Percentiles rank a stretch among this genome's conserved stretches.
Conservation (phyloP, 2,329 filamentous ascomycete species). For the Alternaria gansuensis region DNA sequence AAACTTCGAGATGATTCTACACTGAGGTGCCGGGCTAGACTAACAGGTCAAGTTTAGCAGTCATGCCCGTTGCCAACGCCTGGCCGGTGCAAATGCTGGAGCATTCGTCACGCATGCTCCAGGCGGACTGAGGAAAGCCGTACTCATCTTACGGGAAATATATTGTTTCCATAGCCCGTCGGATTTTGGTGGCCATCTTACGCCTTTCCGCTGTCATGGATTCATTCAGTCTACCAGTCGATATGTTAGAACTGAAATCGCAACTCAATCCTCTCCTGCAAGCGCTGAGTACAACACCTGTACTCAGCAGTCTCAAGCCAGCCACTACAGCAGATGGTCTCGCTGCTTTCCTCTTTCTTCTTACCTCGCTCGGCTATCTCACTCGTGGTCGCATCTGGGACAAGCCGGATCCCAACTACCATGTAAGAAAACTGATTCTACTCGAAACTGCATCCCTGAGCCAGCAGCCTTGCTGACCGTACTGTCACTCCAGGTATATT, state of each 20-base stretch:
- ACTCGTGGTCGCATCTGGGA: constrained; percentile 58
- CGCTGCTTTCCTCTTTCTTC: constrained; percentile 49
- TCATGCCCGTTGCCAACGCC: constrained; percentile 8
- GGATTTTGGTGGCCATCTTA: not conserved
- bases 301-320: constrained; percentile 37
- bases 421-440: constrained; percentile 31
- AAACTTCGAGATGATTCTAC: not conserved
- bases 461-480: not conserved
- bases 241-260: constrained; percentile 26
- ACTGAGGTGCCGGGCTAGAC: not conserved
- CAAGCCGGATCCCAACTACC: constrained; percentile 59
- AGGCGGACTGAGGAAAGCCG: not conserved
- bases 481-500: constrained; percentile 49
- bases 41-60: constrained; percentile 4
- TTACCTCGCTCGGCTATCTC: constrained; percentile 54
- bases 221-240: constrained; percentile 22
- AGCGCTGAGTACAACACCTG: constrained; percentile 18
- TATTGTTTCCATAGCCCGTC: not conserved
- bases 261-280: constrained; percentile 27
- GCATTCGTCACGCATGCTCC: not conserved
- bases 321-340: constrained; percentile 52
- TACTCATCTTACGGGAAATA: not conserved
- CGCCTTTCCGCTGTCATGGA: constrained; percentile 22
- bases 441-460: not conserved
- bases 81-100: not conserved